Percentiles rank a stretch among this genome's conserved stretches.
Evolutionary conservation across 805 yeast genomes (phyloP).

Genomic region (Saturnispora gosingensis): DNA sequence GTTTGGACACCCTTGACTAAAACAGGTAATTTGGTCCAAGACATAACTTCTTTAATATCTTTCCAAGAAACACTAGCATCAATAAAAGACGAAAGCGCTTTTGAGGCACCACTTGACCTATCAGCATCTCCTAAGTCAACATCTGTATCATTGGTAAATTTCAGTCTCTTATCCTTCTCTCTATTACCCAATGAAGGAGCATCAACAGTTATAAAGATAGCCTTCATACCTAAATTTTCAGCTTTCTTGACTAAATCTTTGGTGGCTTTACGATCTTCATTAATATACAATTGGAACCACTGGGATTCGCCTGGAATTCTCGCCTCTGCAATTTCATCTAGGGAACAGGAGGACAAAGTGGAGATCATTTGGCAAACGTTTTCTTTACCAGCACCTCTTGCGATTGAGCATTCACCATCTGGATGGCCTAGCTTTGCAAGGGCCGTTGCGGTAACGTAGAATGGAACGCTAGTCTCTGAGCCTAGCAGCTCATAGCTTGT

Average conservation of each 20-base stretch:
- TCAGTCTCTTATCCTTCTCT: conserved; percentile 45
- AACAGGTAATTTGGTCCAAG: conserved; percentile 54
- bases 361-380: conserved; percentile 84
- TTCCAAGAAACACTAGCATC: conserved; percentile 61
- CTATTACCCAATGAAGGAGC: conserved; percentile 89
- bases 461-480: conserved; percentile 59
- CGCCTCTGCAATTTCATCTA: conserved; percentile 75
- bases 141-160: conserved; percentile 35
- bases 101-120: conserved; percentile 72
- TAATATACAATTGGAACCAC: conserved; percentile 86
- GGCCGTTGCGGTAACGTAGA: conserved; percentile 88
- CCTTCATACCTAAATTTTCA: conserved; percentile 66
- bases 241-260: conserved; percentile 58
- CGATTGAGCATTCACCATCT: conserved; percentile 83
- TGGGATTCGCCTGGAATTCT: conserved; percentile 60
- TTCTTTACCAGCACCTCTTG: conserved; percentile 71
- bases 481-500: conserved; percentile 69
- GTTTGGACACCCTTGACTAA: conserved; percentile 80
- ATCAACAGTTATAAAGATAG: conserved; percentile 82
- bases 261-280: conserved; percentile 61
- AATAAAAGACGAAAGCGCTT: conserved; percentile 79
- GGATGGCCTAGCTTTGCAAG: conserved; percentile 86
- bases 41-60: conserved; percentile 48
- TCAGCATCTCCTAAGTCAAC: conserved; percentile 42
- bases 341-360: conserved; percentile 79